Evolutionary conservation across 2,329 filamentous ascomycete genomes (phyloP).

Genomic region (Hymenoscyphus salicellus): DNA sequence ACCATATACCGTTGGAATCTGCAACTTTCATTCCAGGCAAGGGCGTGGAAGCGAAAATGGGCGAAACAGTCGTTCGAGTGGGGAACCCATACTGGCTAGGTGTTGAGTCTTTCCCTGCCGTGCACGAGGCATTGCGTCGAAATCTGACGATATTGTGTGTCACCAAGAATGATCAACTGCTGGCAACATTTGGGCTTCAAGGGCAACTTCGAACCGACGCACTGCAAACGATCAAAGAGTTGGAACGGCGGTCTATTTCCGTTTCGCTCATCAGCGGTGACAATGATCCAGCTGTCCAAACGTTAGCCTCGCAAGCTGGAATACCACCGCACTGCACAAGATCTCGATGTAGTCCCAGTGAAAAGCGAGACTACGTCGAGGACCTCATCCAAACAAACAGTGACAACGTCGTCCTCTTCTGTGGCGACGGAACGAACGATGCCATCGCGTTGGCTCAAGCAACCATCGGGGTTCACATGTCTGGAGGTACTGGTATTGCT

Average conservation of each 20-base stretch:
- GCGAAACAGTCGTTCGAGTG: conserved; percentile 40
- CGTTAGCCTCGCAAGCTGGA: conserved; percentile 39
- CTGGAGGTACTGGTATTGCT: conserved; percentile 60
- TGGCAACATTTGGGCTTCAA: conserved; percentile 46
- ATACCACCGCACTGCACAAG: conserved; percentile 38
- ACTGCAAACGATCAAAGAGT: conserved; percentile 31
- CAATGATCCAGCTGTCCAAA: conserved; percentile 47
- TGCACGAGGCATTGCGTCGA: conserved; percentile 38
- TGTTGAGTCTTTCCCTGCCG: conserved; percentile 33
- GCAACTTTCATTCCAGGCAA: conserved; percentile 44
- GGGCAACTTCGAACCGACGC: conserved; percentile 48
- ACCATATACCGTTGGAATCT: conserved; percentile 31
- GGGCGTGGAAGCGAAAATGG: conserved; percentile 43
- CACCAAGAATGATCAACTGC: conserved; percentile 37
- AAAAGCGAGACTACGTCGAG: conserved; percentile 29
- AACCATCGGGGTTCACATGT: conserved; percentile 68
- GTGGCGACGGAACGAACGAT: conserved; percentile 78
- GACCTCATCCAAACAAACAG: neutral
- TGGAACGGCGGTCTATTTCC: conserved; percentile 42
- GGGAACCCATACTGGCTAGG: conserved; percentile 52
- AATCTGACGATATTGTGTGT: conserved; percentile 50
- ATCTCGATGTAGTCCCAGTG: conserved; percentile 38
- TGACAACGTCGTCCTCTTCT: conserved; percentile 57
- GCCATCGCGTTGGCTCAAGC: conserved; percentile 69
- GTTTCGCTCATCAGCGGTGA: conserved; percentile 54